Base-by-base conservation (phyloP, 2,329 filamentous ascomycete genomes). In the Cladosporium sp. region DNA sequence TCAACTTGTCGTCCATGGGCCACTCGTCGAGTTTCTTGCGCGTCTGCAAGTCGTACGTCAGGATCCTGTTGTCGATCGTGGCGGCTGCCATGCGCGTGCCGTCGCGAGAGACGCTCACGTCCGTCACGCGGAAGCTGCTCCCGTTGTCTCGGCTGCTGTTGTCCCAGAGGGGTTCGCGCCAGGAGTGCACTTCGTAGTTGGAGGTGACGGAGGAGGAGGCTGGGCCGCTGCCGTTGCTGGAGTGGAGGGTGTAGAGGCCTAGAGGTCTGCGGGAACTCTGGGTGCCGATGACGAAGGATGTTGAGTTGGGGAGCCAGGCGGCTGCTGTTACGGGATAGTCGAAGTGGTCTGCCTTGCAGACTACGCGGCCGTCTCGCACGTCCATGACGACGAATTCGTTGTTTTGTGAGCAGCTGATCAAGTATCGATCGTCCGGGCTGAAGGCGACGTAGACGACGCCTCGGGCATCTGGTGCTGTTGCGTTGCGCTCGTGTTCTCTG, bases 391-490 rank as follows among this genome's bases (percentile, higher is more conserved):
- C 61, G 29, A 69, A 63, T 38, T 68, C 64, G 50, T 65, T 66
- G 53, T 60, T 64, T 42, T 64, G 59, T 9, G 64, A 87, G 66
- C 92, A 97, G 13, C 86, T 92, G 34, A 97, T 83, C 29, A 99
- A 76, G 70, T 88, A 88, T 1, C 80, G 79, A 69, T 95, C 89
- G 67, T 99, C 89, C 4, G 91, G 93, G 64, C 91, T 96, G 89
- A 93, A 99, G 1, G 88, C 79, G 3, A 95, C 72, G 61, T 91
- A 89, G 17, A 87, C 85, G 11, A 96, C 85, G 1, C 88, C 86
- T 2, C 58, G 56, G 11, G 56, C 56, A 13, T 61, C 56, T 5
- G 52, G 41, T 11, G 50, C 52, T 4, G 41, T 50, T 15, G 37
- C 15, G 38, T 24, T 43, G 9, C 61, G 58, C 43, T 66, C 63